phyloP scores from a whole-genome alignment of 164 flowering plant species.

The Chimonanthus salicifolius region DNA sequence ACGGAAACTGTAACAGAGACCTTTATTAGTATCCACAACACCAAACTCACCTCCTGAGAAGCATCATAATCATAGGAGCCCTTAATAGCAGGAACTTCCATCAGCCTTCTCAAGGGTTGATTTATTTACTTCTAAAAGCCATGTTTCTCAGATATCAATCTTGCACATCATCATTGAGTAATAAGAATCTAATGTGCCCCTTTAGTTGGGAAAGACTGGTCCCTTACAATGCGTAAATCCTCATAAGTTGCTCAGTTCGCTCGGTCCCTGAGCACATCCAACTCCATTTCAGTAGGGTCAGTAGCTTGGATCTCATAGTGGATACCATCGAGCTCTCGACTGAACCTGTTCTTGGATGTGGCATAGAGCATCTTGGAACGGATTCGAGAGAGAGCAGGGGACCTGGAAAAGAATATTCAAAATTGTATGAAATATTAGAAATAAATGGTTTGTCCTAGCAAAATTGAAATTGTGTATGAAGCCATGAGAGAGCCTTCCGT shows the following conservation, averaged over 20 bases:
- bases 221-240: not conserved
- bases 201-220: not conserved
- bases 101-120: slow-evolving; percentile 34
- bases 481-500: not conserved
- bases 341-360: slow-evolving; percentile 65
- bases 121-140: slow-evolving; percentile 16
- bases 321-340: slow-evolving; percentile 63
- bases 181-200: not conserved
- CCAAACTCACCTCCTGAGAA: slow-evolving; percentile 25
- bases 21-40: not conserved
- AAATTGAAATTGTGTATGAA: too few relatives aligned
- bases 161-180: slow-evolving; percentile 5
- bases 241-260: slow-evolving; percentile 21
- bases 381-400: slow-evolving; percentile 56
- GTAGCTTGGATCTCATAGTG: slow-evolving; percentile 87
- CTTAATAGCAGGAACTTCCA: slow-evolving; percentile 14
- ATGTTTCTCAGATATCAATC: slow-evolving; percentile 11
- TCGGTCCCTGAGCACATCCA: slow-evolving; percentile 66
- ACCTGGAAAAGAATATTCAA: slow-evolving; percentile 31
- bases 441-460: not conserved
- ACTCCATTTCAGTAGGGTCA: slow-evolving; percentile 77
- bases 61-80: slow-evolving; percentile 34
- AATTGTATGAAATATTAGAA: not conserved
- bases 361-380: slow-evolving; percentile 86
- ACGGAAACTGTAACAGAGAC: not conserved